Base-by-base conservation (phyloP, 2,329 filamentous ascomycete species). In the Aspergillus bombycis region DNA sequence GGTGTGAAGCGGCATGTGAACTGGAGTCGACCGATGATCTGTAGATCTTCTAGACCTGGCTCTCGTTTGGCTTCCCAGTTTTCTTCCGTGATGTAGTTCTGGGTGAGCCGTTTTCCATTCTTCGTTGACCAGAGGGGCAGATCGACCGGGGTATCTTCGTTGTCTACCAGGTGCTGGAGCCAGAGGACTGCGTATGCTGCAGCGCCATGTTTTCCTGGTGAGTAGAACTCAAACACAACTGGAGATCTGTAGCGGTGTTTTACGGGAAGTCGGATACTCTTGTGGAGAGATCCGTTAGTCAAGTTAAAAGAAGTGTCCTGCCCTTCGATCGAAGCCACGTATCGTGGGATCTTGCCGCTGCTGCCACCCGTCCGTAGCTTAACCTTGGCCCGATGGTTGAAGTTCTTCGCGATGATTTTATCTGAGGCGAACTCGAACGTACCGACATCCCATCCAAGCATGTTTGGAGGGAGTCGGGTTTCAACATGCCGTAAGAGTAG, bases 391-490 rank as follows among this genome's bases (percentile, higher is more conserved):
- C 84, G 78, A 6, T 88, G 85, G 1, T 83, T 81, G 71, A 90
- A 93, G 55, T 84, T 84, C 16, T 84, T 79, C 0, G 91, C 88
- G 0, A 85, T 84, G 54, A 98, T 88, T 19, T 83, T 85, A 56
- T 92, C 85, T 0, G 90, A 92, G 0, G 86, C 80, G 74, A 98
- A 96, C 73, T 97, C 91, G 73, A 98, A 97, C 0, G 94, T 97
- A 41, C 95, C 95, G 50, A 98, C 92, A 65, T 97, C 93, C 92
- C 94, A 98, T 11, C 94, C 93, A 5, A 97, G 85, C 78, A 97
- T 91, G 46, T 89, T 82, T 0, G 91, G 91, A n/a, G 94, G 94
- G 1, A 98, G 83, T 53, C 88, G 88, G 59, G 94, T 90, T 76
- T 97, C 94, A 50, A 97, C 87, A 32, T 92, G 94, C 32, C 94